These are phyloP conservation scores for Trichosporon faecale DNA, from an alignment of 1,284 basidiomycete genomes.

Conservation along the genomic window DNA sequence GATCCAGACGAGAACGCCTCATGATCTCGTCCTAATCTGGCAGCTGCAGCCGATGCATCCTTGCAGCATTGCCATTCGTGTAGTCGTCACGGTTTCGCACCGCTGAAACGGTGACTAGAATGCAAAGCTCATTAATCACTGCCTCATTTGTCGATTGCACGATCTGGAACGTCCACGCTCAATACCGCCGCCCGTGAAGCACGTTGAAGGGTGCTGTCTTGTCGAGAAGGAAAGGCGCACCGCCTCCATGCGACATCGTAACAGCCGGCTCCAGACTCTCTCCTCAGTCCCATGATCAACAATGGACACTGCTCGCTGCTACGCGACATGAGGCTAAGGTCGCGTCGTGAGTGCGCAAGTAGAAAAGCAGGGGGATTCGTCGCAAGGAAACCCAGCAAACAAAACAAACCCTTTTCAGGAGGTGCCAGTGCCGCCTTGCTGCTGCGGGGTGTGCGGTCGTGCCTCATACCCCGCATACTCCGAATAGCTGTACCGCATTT, in stretches of 20 bases:
- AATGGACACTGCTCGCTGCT: not conserved
- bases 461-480: not conserved
- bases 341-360: not conserved
- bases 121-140: not conserved
- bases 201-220: too few relatives aligned
- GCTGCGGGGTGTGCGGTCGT: not conserved
- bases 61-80: not conserved
- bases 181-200: too few relatives aligned
- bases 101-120: not conserved
- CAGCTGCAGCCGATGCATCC: not conserved
- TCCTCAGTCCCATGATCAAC: not conserved
- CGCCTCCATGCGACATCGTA: not conserved
- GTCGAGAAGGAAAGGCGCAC: not conserved
- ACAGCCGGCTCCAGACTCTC: not conserved
- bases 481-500: not conserved
- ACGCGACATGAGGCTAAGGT: not conserved
- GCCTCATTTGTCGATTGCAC: not conserved
- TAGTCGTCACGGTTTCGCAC: not conserved
- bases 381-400: not conserved
- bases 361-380: not conserved
- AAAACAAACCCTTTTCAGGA: not conserved
- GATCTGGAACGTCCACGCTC: not conserved
- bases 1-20: not conserved
- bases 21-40: not conserved
- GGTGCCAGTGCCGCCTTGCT: not conserved